Evolutionary conservation across 2,329 filamentous ascomycete genomes (phyloP), one percentile per base, ranked within the genome.

Genomic region (Cercospora sojina): DNA sequence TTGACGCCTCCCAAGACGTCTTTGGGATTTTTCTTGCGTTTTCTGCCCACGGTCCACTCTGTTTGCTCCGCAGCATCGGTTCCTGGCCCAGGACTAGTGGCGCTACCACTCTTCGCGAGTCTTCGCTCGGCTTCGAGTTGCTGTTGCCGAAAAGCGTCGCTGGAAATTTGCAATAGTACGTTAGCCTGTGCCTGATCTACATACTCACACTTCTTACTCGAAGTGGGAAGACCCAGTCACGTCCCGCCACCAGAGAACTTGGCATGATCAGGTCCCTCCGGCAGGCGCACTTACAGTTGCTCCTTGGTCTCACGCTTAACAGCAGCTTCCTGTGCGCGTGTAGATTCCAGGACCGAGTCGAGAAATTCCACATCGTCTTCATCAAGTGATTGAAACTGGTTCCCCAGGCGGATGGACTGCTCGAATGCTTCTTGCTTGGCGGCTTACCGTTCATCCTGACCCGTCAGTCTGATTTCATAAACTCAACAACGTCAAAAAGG

Each of bases 391-490:
- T 89, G 86, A 76, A 93, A 93, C 80, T 94, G 91, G 74, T 94
- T 91, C 74, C 87, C 86, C 61, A 94, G 81, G 70, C 85, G 85
- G 69, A 84, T 85, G 69, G 88, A 77, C 78, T 94, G 91, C 77
- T 93, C 91, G 77, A 93, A 92, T 8, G 89, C 90, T 20, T 91
- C 91, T 80, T 94, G 90, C 79, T 93, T 94, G 65, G 90, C 90
- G 70, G 88, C 91, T 90, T 70, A 66, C 56, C 57, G 47, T 47
- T 59, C 59, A 67, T 51, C 66, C 71, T 74, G 65, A 71, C 69
- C 66, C 69, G 73, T 75, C 68, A 75, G 73, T 67, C 65, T 65
- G 53, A 53, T 53, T 66, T 56, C 49, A 29, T 35, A 16, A 49
- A 2, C 1, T 25, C 43, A 23, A 49, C 1, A 20, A 3, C 4